Evolutionary conservation across 2,329 filamentous ascomycete genomes (phyloP).

Genomic region (Stromatinia cepivora): DNA sequence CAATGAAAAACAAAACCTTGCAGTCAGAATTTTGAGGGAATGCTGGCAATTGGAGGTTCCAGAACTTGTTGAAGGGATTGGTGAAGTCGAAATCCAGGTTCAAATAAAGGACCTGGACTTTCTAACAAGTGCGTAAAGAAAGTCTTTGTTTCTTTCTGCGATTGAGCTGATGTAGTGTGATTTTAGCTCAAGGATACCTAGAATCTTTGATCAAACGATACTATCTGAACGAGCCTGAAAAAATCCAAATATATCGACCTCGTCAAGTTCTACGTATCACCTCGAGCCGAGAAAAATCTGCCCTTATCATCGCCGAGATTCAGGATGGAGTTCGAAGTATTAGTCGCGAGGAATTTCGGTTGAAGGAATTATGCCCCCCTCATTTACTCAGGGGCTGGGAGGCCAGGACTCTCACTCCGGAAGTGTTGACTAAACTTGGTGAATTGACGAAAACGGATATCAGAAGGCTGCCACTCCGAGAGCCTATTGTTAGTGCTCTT

Average conservation of each 20-base stretch:
- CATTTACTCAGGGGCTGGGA: constrained; percentile 21
- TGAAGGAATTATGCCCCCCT: constrained; percentile 29
- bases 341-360: constrained; percentile 25
- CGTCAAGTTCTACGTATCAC: constrained; percentile 37
- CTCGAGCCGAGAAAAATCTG: constrained; percentile 31
- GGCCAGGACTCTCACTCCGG: constrained; percentile 24
- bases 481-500: constrained; percentile 23
- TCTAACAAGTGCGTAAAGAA: constrained; percentile 34
- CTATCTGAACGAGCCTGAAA: constrained; percentile 31
- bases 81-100: constrained; percentile 39
- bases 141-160: background rate
- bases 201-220: constrained; percentile 32
- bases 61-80: constrained; percentile 37
- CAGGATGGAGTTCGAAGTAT: constrained; percentile 31
- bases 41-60: constrained; percentile 40
- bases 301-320: constrained; percentile 32
- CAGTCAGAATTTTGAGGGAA: constrained; percentile 35
- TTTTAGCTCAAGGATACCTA: constrained; percentile 31
- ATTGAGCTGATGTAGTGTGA: constrained; percentile 18
- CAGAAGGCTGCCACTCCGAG: constrained; percentile 19
- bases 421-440: constrained; percentile 30
- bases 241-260: constrained; percentile 36
- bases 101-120: constrained; percentile 34
- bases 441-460: constrained; percentile 37
- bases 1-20: constrained; percentile 37